Evolutionary conservation across 257 asterid species (phyloP).

Genomic region (Solanum chmielewskii): DNA sequence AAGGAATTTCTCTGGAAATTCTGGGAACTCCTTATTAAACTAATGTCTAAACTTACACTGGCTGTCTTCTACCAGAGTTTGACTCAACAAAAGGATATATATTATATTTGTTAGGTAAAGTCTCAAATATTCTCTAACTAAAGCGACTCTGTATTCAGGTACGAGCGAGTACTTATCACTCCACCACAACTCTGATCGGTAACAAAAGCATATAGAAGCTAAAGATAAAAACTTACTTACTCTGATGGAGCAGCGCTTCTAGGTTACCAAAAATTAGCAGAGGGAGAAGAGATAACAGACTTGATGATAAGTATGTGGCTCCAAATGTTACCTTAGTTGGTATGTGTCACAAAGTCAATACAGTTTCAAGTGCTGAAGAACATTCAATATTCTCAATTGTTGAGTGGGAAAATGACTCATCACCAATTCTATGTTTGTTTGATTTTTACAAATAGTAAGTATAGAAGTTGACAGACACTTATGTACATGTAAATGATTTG

Average conservation of each 20-base stretch:
- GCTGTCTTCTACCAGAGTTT: background rate
- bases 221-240: background rate
- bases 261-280: background rate
- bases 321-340: background rate
- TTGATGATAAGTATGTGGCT: background rate
- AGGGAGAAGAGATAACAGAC: background rate
- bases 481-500: background rate
- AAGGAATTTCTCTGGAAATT: background rate
- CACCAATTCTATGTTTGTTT: background rate
- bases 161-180: background rate
- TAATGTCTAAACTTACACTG: background rate
- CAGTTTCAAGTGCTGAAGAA: background rate
- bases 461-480: background rate
- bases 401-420: background rate
- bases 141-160: accelerated
- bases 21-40: background rate
- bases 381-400: background rate
- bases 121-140: background rate
- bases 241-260: background rate
- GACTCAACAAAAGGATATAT: background rate
- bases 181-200: background rate
- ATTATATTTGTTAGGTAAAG: background rate
- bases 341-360: background rate
- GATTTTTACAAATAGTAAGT: background rate
- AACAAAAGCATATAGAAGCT: no score